Percentiles rank a stretch among this genome's conserved stretches.
These are phyloP conservation scores for Avena sativa DNA, from an alignment of 176 grass and related monocot species.

Conservation along the genomic window DNA sequence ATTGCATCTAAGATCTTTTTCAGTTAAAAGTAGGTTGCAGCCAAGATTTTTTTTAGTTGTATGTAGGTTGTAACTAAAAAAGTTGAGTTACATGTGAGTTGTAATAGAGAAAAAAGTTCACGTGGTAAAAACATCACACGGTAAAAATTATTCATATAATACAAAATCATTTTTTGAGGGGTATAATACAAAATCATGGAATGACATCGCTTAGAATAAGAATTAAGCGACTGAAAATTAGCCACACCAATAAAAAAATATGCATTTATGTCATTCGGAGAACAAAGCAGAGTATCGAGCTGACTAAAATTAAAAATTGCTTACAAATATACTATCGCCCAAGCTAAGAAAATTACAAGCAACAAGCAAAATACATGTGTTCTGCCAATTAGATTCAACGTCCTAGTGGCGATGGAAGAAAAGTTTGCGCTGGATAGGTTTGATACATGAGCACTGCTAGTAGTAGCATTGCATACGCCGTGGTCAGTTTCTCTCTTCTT, in stretches of 20 bases:
- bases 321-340: neutral
- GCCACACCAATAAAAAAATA: neutral
- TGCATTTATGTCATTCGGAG: neutral
- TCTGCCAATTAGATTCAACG: neutral
- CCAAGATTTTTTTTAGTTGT: no score
- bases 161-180: no score
- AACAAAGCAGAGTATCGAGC: neutral
- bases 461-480: neutral
- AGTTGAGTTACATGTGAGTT: no score
- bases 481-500: neutral
- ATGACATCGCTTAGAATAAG: no score
- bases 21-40: no score
- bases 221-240: no score
- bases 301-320: neutral
- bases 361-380: neutral
- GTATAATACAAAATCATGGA: no score
- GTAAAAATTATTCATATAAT: no score
- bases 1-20: no score
- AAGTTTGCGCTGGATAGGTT: neutral
- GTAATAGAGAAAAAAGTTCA: no score
- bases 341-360: neutral
- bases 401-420: neutral
- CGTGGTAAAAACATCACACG: no score
- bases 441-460: neutral
- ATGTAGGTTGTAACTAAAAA: no score